Evolutionary conservation across 495 filamentous ascomycete species (phyloP), one percentile per base, ranked within the genome.

Genomic region (Penicillium atrosanguineum): DNA sequence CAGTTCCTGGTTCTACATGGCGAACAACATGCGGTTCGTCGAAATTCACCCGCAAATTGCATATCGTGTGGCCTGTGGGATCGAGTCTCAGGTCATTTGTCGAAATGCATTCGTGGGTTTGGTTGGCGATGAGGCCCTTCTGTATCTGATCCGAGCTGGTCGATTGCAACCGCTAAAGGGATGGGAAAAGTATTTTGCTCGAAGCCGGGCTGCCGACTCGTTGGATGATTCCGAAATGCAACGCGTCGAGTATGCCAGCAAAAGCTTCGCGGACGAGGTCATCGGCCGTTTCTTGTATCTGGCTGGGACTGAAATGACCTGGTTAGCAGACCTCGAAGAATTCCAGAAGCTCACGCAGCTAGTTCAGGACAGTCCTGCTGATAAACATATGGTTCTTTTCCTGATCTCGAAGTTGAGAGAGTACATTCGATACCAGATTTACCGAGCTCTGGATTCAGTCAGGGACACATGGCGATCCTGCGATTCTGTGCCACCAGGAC

Each of bases 241-340:
- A 34, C 74, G 76, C 1, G 67, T 82, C 15, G 75, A 82, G 55
- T 79, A 81, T 57, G 78, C 79, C 6, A 75, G 74, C 43, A 74
- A 76, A 49, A 62, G 56, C 25, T 77, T 81, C 42, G 46, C 69
- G 16, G 71, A 72, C 2, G 61, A 69, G 16, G 58, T 79, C 6
- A 42, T 68, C 7, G 52, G 50, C 7, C 55, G 53, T 7, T 76
- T 80, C 46, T 46, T 70, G 28, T 34, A 66, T 18, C 63, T 79
- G 18, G 52, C 67, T 2, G 69, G 67, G 19, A 43, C 46, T 6
- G 60, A 74, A 15, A 77, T 78, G 74, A 20, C 6, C 37, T 81
- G 79, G 79, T 41, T 82, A 18, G 53, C 59, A 9, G 25, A 62
- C 0, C 51, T 73, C 7, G 53, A 59, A 0, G 65, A 72, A 25